Evolutionary conservation across 139 green algal species (phyloP), one percentile per base, ranked within the genome.

Genomic region (Zygnema cylindricum): DNA sequence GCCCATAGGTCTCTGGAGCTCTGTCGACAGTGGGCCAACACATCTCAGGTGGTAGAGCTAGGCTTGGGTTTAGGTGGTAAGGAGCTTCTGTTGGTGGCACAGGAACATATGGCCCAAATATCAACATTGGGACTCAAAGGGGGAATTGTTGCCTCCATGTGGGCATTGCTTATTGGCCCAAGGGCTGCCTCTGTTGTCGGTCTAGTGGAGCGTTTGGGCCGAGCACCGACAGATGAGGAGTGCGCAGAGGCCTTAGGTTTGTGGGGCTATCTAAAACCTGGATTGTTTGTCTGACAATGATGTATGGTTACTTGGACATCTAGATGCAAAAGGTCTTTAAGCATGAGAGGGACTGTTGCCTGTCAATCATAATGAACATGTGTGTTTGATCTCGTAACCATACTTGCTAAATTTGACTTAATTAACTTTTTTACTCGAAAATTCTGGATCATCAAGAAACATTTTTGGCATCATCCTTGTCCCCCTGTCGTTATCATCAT

Each of bases 1-100:
- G 85, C 77, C 1, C 85, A 90, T 78, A 35, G 85, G 35, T 76
- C 38, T 16, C 38, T 87, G 7, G 85, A 90, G 54, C 54, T 87
- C 32, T 89, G 77, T 11, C 25, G 77, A 7, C 85, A 90, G 2
- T 90, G 85, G 85, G 81, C 81, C 22, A 57, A 25, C 32, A 35
- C 78, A 25, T 41, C 49, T 63, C 40, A 1, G n/a, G 35, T 30
- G 23, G 71, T 81, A 0, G 2, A 54, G n/a, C 33, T 3, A n/a
- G 38, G 7, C 7, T 36, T 49, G 0, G 38, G 77, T 30, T 42
- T 33, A 32, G 43, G 81, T 41, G 43, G 81, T 0, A 86, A 32
- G 39, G 81, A 76, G 39, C 40, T 76, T 25, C 81, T 86, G 1
- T 38, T 86, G 25, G 33, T 40, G 25, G 54, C 81, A 1, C 83